phyloP scores from a whole-genome alignment of 345 rosid genomes.

The Melaleuca quinquenervia region DNA sequence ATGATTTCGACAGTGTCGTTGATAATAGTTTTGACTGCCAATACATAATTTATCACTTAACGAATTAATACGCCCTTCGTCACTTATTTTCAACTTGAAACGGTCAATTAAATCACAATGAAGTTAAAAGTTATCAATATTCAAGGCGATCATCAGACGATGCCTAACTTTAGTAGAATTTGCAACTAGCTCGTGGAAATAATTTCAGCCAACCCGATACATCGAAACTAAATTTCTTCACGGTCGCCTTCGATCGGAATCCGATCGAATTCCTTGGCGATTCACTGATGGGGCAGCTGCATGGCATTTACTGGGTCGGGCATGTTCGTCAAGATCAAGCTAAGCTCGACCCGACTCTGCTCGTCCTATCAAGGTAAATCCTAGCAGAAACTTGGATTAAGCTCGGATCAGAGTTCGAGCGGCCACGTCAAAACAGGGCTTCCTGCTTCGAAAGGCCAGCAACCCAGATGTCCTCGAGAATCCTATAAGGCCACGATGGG shows the following conservation, averaged over 20 bases:
- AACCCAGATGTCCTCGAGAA: background rate
- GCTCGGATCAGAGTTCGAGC: fast-evolving
- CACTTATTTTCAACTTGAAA: background rate
- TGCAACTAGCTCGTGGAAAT: background rate
- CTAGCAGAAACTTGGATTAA: fast-evolving
- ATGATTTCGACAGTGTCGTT: background rate
- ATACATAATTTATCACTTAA: background rate
- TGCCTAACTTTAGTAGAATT: background rate
- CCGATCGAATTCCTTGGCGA: fast-evolving
- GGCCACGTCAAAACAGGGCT: background rate
- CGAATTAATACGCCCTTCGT: background rate
- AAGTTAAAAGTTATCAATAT: background rate
- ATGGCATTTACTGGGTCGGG: background rate
- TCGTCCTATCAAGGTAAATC: background rate
- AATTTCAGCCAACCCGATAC: background rate
- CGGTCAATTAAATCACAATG: background rate
- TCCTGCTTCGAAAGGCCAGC: background rate
- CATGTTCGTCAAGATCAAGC: too few relatives aligned
- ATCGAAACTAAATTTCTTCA: background rate
- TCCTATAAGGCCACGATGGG: background rate
- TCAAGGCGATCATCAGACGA: background rate
- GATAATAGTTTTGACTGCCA: background rate
- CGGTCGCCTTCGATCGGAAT: fast-evolving
- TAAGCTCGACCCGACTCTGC: background rate
- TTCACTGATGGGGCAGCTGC: background rate